Conservation (phyloP, 495 filamentous ascomycete genomes). For the Penicillium tannophilum region DNA sequence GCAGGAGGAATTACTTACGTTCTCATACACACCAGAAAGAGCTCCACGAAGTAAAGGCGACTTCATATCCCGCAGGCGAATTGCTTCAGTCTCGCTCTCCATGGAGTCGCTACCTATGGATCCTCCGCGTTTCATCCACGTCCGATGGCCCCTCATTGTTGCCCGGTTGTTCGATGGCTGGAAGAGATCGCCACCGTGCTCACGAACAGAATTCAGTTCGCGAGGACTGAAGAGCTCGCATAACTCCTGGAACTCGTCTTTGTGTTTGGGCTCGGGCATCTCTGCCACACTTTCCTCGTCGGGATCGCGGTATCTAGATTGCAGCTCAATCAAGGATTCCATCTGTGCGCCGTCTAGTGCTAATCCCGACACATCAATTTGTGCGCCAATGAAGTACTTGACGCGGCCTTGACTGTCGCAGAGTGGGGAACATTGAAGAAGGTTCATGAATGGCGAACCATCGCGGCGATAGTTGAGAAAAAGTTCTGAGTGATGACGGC, state of each 20-base stretch:
- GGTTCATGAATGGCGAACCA: conserved; percentile 66
- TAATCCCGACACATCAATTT: conserved; percentile 60
- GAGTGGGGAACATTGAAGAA: conserved; percentile 63
- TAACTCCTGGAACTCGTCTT: conserved; percentile 54
- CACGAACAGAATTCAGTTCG: conserved; percentile 53
- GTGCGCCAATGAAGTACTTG: conserved; percentile 63
- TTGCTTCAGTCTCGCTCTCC: conserved; percentile 30
- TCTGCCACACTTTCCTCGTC: conserved; percentile 24
- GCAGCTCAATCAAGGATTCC: conserved; percentile 55
- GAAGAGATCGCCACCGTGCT: conserved; percentile 38
- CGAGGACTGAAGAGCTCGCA: conserved; percentile 58
- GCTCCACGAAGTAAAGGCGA: conserved; percentile 27
- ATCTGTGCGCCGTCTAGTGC: conserved; percentile 59
- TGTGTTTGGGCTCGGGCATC: conserved; percentile 13
- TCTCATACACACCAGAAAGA: conserved; percentile 48
- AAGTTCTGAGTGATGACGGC: conserved; percentile 65
- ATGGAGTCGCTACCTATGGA: conserved; percentile 31
- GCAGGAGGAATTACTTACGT: conserved; percentile 28
- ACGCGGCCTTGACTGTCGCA: conserved; percentile 62
- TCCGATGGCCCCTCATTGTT: conserved; percentile 1
- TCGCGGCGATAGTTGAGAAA: conserved; percentile 69
- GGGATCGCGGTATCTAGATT: conserved; percentile 27
- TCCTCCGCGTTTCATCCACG: conserved; percentile 25
- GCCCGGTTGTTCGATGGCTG: conserved; percentile 22
- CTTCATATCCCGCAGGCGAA: conserved; percentile 27